Base-by-base conservation (phyloP, 2,329 filamentous ascomycete species). In the Trichophyton rubrum region DNA sequence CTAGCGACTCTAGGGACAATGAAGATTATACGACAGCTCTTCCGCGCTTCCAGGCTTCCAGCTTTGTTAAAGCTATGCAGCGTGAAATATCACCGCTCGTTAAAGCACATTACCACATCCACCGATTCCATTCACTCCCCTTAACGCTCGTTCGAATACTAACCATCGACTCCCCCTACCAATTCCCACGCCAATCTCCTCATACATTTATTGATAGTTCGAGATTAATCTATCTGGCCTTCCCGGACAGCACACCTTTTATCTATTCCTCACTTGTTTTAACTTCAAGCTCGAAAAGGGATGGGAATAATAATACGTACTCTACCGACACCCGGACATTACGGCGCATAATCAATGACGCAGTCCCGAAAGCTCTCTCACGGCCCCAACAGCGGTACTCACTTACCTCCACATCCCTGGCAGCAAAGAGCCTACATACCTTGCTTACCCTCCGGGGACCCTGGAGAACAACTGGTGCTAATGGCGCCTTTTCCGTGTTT, bases 81-180 rank as follows among this genome's bases (percentile, higher is more conserved):
- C 78, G 79, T 45, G 85, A 91, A 68, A 81, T 90, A 17, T 78
- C 89, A 1, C 88, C 89, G 0, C 81, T 93, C 62, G 82, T 91
- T 66, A 95, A 93, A 72, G 87, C 88, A 3, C 88, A 95, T 72
- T 93, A 89, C 71, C 86, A 89, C 66, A 82, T 93, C 62, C 85
- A 87, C 65, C 82, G 86, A n/a, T 86, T 88, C 59, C 79, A 81
- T 59, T 78, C 80, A 1, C 67, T 77, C 6, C 83, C 88, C 0
- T 76, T 93, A 3, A 80, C 88, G 0, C 78, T 93, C 27, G 75
- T 95, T n/a, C 84, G 89, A 58, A 85, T 95, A 53, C 88, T 90
- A 67, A 82, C 91, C 62, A 77, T 90, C 64, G 87, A 93, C 70
- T 89, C 88, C 0, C 89, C 89, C 0, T 95, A 95, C 71, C 87